Evolutionary conservation across 2,329 filamentous ascomycete genomes (phyloP), one percentile per base, ranked within the genome.

Genomic region (Trichophyton verrucosum): DNA sequence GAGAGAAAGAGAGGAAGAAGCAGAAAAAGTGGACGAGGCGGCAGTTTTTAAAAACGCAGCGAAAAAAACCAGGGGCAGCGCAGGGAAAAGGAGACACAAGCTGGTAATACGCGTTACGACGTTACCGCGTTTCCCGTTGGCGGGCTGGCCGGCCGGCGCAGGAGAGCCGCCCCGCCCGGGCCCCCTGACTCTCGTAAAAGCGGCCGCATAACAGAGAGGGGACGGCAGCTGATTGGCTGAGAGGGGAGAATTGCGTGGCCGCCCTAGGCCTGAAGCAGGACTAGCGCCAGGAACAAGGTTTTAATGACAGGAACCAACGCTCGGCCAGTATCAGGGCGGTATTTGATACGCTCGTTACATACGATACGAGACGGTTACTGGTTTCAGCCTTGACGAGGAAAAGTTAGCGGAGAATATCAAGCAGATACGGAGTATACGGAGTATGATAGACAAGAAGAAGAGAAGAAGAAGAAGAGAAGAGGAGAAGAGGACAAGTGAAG

Each of bases 221-320:
- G 22, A 30, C 22, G 24, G 24, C 49, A 13, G 3, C 2, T 53
- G 49, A 33, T 53, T 53, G 49, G 49, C 24, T 15, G 22, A 22
- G 22, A 15, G 2, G 4, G n/a, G 13, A 33, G 49, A 53, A 11
- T 33, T 53, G 49, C 49, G 44, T 33, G 49, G 49, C 49, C 49
- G 49, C 49, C 4, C 49, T 53, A 30, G 13, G 22, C 49, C 22
- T 13, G n/a, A 53, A 53, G 49, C 49, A 22, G 22, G 22, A 4
- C n/a, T 53, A 53, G 49, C 22, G 49, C 49, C 49, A 53, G 49
- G 49, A 53, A 53, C 49, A 53, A 53, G 49, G 24, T 53, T 53
- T 47, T 33, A n/a, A 9, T 53, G 22, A 30, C 49, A 53, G 49
- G 49, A 30, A 33, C 49, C 9, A 33, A 9, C 7, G 8, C 49